Percentiles rank a stretch among this genome's conserved stretches.
Conservation (phyloP, 352 stramenopile species). For the Globisporangium spinosum region DNA sequence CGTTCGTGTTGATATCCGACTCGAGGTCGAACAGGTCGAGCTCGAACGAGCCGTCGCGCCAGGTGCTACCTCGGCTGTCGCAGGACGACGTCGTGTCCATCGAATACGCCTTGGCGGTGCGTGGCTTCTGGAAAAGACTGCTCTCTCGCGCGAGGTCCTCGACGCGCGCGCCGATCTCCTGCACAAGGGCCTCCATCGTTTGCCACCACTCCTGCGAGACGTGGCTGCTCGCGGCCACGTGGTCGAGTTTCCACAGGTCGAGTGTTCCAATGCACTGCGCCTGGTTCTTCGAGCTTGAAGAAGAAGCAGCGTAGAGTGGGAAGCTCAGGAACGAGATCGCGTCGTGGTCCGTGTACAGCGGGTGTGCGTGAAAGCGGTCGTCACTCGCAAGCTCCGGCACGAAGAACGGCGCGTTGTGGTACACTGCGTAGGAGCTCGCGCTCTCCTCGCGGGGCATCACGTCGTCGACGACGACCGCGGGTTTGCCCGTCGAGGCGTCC, state of each 20-base stretch:
- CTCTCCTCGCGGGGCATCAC: conserved; percentile 58
- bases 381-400: conserved; percentile 58
- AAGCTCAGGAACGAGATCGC: conserved; percentile 66
- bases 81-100: conserved; percentile 52
- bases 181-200: conserved; percentile 30
- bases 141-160: conserved; percentile 46
- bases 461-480: conserved; percentile 48
- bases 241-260: conserved; percentile 60
- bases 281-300: conserved; percentile 9
- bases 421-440: conserved; percentile 64
- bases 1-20: conserved; percentile 35
- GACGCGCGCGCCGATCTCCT: conserved; percentile 39
- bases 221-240: conserved; percentile 48
- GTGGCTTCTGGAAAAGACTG: conserved; percentile 36
- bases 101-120: conserved; percentile 41
- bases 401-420: conserved; percentile 66
- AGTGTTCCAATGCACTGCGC: conserved; percentile 58
- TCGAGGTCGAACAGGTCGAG: conserved; percentile 57
- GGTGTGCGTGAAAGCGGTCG: conserved; percentile 61
- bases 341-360: conserved; percentile 55
- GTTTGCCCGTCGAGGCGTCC: conserved; percentile 26
- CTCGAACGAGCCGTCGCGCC: conserved; percentile 52
- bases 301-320: conserved; percentile 49
- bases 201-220: conserved; percentile 62
- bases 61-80: conserved; percentile 54